Evolutionary conservation across 331 rosid species (phyloP), one percentile per base, ranked within the genome.

Genomic region (Saraca asoca): DNA sequence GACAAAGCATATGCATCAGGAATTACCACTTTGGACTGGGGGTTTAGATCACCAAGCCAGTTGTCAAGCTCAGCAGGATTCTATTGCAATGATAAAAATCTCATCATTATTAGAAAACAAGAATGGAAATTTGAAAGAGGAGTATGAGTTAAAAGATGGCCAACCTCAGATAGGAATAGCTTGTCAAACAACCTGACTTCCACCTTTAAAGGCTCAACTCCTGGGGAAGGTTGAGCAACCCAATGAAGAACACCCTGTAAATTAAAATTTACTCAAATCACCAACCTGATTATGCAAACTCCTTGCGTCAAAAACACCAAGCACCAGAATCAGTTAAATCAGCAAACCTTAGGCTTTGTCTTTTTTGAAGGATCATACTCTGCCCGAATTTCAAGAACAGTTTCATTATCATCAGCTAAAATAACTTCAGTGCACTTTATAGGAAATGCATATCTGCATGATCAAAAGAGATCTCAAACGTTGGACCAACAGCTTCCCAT

Each of bases 231-330:
- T 75, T 83, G 84, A 61, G 85, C 78, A 68, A 90, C 96, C 98
- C 97, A 94, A 66, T 94, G 99, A 44, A 94, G 95, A 65, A 94
- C 99, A 15, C 97, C 99, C 99, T 90, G 77, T 15, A 53, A 12
- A 66, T 64, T 24, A 73, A 37, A 13, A 43, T 38, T 31, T 11
- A 37, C 13, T 3, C 16, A 57, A 59, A 44, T 74, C 70, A 76
- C 66, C 66, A 70, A 58, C 39, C 57, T 42, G 33, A 60, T 35
- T 64, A 15, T 31, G 62, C 48, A 55, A 62, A 54, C 51, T 56
- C 59, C 19, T 52, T 45, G 44, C 6, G 39, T 75, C 42, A 69
- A 9, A 58, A 66, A 58, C 50, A 20, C 58, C 18, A 69, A 76
- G 49, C 44, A 68, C 19, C 17, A 67, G n/a, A 66, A 13, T 56